Percentiles rank a stretch among this genome's conserved stretches.
phyloP scores from a whole-genome alignment of 495 filamentous ascomycete genomes.

The Chaetomium tenue region DNA sequence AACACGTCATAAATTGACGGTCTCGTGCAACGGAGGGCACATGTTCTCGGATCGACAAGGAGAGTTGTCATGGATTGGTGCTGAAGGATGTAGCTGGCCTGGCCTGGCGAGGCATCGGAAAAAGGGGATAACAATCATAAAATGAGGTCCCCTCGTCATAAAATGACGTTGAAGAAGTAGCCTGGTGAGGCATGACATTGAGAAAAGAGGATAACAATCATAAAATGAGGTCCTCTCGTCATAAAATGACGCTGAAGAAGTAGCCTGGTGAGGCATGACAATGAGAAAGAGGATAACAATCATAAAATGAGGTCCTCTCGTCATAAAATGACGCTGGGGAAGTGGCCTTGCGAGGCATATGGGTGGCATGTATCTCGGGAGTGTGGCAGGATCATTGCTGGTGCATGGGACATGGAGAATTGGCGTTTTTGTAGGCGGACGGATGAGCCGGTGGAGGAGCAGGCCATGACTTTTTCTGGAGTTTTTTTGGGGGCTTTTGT shows the following conservation, averaged over 20 bases:
- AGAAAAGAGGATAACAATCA: not conserved
- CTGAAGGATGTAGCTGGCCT: not conserved
- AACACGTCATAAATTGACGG: constrained; percentile 8
- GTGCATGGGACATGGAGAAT: not conserved
- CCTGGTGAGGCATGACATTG: not conserved
- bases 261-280: not conserved
- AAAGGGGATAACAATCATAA: not conserved
- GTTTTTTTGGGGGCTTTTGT: not conserved
- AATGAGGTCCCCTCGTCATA: constrained; percentile 14
- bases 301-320: constrained; percentile 11
- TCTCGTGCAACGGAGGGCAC: not conserved
- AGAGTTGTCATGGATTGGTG: not conserved
- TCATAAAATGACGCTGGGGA: constrained; percentile 4
- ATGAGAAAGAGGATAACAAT: not conserved
- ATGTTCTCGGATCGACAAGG: not conserved
- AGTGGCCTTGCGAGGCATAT: not conserved
- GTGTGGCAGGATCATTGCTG: not conserved
- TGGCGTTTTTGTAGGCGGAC: not conserved
- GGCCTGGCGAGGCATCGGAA: not conserved
- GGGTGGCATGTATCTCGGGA: not conserved
- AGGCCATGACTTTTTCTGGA: not conserved
- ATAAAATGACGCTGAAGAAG: constrained; percentile 4
- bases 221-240: constrained; percentile 10
- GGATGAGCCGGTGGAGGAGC: not conserved
- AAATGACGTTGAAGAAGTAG: not conserved